phyloP scores from a whole-genome alignment of 23 red algal species.

The Gracilaria vermiculophylla region DNA sequence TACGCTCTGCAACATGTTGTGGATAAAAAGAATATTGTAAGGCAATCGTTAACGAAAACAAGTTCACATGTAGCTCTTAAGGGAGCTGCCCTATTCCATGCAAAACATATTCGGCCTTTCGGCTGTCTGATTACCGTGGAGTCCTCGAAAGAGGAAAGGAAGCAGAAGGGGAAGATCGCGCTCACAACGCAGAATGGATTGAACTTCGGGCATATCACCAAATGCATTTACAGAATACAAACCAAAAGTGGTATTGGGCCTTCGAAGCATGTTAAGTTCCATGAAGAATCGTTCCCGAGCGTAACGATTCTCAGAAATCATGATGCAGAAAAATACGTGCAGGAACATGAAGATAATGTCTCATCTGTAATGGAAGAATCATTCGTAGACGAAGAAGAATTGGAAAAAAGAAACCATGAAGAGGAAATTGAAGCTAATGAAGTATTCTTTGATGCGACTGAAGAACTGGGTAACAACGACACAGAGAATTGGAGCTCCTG shows the following conservation, averaged over 20 bases:
- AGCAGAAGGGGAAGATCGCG: neutral
- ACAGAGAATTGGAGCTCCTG: neutral
- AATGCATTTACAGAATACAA: slow-evolving; percentile 9
- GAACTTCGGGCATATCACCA: neutral
- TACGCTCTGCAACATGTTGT: slow-evolving; percentile 19
- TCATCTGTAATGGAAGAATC: neutral
- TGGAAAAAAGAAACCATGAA: neutral
- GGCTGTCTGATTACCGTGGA: neutral
- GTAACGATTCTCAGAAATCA: neutral
- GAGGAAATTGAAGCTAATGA: too few species aligned
- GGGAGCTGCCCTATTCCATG: neutral
- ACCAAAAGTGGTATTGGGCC: neutral
- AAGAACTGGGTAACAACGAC: neutral
- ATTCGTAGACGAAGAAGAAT: neutral
- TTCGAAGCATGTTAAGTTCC: slow-evolving; percentile 15
- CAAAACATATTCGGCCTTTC: slow-evolving; percentile 17
- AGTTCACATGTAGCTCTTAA: neutral
- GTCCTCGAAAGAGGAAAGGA: neutral
- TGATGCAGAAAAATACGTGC: neutral
- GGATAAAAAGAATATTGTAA: neutral
- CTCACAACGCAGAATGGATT: neutral
- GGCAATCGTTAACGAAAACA: neutral
- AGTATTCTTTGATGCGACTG: neutral
- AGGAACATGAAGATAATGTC: neutral
- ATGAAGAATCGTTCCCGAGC: neutral